Conservation (phyloP, 345 rosid species). For the Dipteronia sinensis region DNA sequence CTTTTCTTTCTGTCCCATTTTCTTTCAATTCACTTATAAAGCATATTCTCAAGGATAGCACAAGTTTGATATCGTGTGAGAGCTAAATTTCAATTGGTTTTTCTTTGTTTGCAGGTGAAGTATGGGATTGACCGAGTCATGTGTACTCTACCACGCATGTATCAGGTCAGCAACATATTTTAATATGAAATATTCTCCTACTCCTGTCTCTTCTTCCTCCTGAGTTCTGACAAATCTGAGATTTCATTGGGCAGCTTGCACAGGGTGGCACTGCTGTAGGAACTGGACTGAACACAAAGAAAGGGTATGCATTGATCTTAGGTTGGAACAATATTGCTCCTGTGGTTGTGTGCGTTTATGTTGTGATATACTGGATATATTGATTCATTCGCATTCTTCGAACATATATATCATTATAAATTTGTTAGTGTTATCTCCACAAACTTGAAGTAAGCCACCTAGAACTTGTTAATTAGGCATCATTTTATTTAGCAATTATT, state of each 20-base stretch:
- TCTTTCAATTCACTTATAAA: background rate
- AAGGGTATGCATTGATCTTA: slow-evolving; percentile 60
- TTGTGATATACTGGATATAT: background rate
- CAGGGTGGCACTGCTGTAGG: slow-evolving; percentile 99
- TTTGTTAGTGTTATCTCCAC: background rate
- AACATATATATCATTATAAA: background rate
- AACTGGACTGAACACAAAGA: slow-evolving; percentile 94
- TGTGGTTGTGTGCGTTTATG: background rate
- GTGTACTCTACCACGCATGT: slow-evolving; percentile 78
- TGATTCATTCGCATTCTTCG: background rate
- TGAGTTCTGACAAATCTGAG: slow-evolving; percentile 38
- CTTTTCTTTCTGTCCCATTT: slow-evolving; percentile 10
- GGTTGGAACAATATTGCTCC: slow-evolving; percentile 8
- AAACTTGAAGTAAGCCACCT: slow-evolving; percentile 2
- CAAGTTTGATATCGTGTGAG: background rate
- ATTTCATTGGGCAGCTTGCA: slow-evolving; percentile 71
- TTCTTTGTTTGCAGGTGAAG: slow-evolving; percentile 58
- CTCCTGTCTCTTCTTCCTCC: slow-evolving; percentile 10
- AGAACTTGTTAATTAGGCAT: too few species aligned
- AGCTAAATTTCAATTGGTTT: slow-evolving; percentile 11
- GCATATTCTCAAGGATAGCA: background rate
- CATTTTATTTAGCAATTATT: background rate
- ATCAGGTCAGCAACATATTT: slow-evolving; percentile 62
- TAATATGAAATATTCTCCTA: slow-evolving; percentile 11
- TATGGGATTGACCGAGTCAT: slow-evolving; percentile 78